Conservation (phyloP, 2,329 filamentous ascomycete species). For the Aquanectria penicillioides region DNA sequence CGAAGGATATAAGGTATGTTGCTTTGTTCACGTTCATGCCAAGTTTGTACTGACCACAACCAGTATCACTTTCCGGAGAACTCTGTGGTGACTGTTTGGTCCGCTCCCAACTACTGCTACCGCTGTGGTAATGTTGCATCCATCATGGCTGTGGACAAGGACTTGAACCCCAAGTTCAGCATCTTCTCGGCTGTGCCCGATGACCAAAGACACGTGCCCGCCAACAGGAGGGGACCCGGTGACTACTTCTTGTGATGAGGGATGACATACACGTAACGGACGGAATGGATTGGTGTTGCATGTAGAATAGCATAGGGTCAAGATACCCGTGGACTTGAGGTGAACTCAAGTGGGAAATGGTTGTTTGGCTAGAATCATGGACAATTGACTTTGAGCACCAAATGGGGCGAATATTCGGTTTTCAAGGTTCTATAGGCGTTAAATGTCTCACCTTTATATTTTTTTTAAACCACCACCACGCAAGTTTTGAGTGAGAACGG, state of each 20-base stretch:
- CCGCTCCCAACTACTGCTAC: constrained; percentile 95
- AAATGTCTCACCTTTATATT: no score
- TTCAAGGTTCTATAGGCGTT: neutral
- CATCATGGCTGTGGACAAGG: constrained; percentile 90
- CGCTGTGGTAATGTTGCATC: constrained; percentile 96
- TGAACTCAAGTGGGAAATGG: constrained; percentile 44
- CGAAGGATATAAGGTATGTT: constrained; percentile 89
- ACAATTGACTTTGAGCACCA: constrained; percentile 27
- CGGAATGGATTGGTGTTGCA: constrained; percentile 43
- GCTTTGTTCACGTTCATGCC: neutral
- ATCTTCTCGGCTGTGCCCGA: constrained; percentile 93
- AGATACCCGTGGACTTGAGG: constrained; percentile 52
- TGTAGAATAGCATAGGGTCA: constrained; percentile 55
- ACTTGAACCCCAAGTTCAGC: constrained; percentile 89
- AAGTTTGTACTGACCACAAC: constrained; percentile 40
- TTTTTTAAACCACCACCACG: no score
- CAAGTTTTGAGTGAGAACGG: neutral
- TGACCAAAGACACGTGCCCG: constrained; percentile 81
- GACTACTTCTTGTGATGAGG: constrained; percentile 73
- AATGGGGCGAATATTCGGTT: neutral
- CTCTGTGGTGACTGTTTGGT: constrained; percentile 98
- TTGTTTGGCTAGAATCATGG: constrained; percentile 39
- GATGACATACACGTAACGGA: constrained; percentile 38
- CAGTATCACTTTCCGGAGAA: constrained; percentile 94
- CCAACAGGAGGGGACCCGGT: constrained; percentile 72